Base-by-base conservation (phyloP, 192 early-diverging fungal species). In the Backusella westeae region DNA sequence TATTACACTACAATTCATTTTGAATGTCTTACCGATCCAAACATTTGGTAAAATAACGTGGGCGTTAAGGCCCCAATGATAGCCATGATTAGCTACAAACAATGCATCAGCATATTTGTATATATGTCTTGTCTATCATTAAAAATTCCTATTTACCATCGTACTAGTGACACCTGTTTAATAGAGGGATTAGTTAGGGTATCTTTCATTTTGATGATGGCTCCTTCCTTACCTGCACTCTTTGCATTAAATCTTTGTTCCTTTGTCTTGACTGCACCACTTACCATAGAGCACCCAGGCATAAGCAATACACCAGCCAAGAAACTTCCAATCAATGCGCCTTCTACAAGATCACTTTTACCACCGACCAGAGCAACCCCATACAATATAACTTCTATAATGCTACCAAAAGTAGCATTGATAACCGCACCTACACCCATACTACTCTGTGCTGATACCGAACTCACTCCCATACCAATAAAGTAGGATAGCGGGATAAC, bases 391-490 rank as follows among this genome's bases (percentile, higher is more conserved):
- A 98, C 93, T 83, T 99, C 97, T 75, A 99, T 94, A 36, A 99
- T 97, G 34, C 90, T 92, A 39, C 97, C 98, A 82, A 99, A 99
- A 0, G 98, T 97, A 4, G 98, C 98, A 82, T 99, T 99, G 80
- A 98, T 94, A 42, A 97, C 96, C 0, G 96, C 94, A 29, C 96
- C 98, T 78, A 99, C 81, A 19, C 95, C 98, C 74, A 96, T 82
- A 49, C 91, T 93, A 10, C 96, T 95, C 81, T 98, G 96, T 9
- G 96, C 95, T 15, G 96, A 96, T 82, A 99, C 97, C 19, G 94
- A 95, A n/a, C 94, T 93, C 26, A 99, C 96, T 3, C 93, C 95
- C 91, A 94, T 96, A 4, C 98, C 98, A 80, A 99, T 98, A 83
- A 98, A 96, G 81, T 97, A 99, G 10, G 96, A 92, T 8, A 98